phyloP scores from a whole-genome alignment of 1,284 basidiomycete species.

The Somion occarium region DNA sequence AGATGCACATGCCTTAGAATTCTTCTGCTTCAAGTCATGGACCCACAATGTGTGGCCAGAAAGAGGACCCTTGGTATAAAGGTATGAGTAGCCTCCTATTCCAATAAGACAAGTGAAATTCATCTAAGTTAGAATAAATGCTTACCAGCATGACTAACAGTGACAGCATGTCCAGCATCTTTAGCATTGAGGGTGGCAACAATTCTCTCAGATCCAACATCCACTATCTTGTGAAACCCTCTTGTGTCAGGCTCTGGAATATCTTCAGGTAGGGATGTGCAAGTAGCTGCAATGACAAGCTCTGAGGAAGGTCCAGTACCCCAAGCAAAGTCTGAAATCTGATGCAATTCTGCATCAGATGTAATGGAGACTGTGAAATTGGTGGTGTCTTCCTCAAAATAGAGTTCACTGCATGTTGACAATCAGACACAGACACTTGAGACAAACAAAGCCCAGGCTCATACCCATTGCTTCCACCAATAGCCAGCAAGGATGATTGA shows the following conservation, averaged over 20 bases:
- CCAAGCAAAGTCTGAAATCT: conserved; percentile 2
- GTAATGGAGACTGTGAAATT: neutral
- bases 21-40: conserved; percentile 23
- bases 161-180: conserved; percentile 41
- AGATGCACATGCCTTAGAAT: neutral
- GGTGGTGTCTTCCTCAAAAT: neutral
- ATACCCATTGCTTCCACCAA: neutral
- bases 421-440: neutral
- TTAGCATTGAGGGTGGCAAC: conserved; percentile 36
- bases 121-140: neutral
- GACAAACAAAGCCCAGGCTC: neutral
- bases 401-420: neutral
- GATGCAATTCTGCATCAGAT: neutral
- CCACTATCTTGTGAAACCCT: conserved; percentile 51
- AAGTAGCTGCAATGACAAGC: conserved; percentile 3
- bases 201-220: conserved; percentile 27
- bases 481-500: neutral
- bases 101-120: neutral
- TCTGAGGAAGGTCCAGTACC: neutral
- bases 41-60: conserved; percentile 34
- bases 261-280: neutral
- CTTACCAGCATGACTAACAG: neutral
- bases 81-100: neutral
- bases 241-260: neutral
- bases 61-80: conserved; percentile 34